Percentiles rank a stretch among this genome's conserved stretches.
These are phyloP conservation scores for Sphagnum fallax DNA, from an alignment of 228 moss, liverwort and hornwort genomes.

Conservation along the genomic window DNA sequence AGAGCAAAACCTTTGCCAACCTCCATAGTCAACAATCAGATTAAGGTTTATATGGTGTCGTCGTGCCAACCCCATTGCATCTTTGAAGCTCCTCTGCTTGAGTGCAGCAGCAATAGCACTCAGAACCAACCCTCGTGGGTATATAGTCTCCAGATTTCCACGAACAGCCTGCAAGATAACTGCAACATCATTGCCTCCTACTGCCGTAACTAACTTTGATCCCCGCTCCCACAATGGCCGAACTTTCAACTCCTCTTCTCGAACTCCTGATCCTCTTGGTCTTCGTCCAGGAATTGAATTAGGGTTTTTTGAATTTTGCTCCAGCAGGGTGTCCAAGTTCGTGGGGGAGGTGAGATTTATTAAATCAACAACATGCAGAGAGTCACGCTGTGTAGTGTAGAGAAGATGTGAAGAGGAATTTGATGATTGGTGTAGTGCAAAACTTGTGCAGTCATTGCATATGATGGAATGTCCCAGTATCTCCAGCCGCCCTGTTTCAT, in stretches of 20 bases:
- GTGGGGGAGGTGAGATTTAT: conserved; percentile 28
- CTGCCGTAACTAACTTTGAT: conserved; percentile 60
- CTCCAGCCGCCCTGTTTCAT: conserved; percentile 61
- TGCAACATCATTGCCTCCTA: conserved; percentile 73
- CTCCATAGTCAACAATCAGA: conserved; percentile 91
- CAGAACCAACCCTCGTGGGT: conserved; percentile 80
- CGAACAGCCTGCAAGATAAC: conserved; percentile 83
- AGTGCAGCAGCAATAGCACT: conserved; percentile 75
- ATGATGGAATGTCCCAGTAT: conserved; percentile 46
- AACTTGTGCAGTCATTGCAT: conserved; percentile 76
- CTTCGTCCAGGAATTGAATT: conserved; percentile 27
- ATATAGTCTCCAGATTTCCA: conserved; percentile 92
- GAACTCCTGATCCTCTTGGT: conserved; percentile 24
- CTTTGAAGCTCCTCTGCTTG: conserved; percentile 30
- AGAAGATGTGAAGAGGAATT: conserved; percentile 38
- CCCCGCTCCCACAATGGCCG: conserved; percentile 97
- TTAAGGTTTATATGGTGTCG: conserved; percentile 93
- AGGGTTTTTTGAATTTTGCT: conserved; percentile 39
- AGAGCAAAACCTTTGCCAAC: conserved; percentile 73
- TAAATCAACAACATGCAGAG: conserved; percentile 69
- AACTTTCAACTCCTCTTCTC: conserved; percentile 55
- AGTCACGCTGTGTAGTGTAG: conserved; percentile 77
- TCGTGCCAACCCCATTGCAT: conserved; percentile 59
- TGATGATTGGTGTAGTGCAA: conserved; percentile 44
- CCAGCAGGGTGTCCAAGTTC: conserved; percentile 34